Evolutionary conservation across 2,329 filamentous ascomycete genomes (phyloP).

Genomic region (Escovopsis sp.): DNA sequence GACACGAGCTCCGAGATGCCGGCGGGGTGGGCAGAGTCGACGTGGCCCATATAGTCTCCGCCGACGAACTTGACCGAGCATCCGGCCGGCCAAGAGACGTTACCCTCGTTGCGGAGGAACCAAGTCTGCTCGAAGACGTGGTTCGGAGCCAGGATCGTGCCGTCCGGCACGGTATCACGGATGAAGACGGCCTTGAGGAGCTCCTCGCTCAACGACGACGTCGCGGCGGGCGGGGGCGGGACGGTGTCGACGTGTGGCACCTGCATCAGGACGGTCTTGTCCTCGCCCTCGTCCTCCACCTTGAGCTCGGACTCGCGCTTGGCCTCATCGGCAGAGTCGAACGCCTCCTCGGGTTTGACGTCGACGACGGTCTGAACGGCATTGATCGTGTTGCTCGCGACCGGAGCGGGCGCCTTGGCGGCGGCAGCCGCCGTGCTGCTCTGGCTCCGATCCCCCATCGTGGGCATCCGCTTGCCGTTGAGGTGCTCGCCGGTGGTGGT

Average conservation of each 20-base stretch:
- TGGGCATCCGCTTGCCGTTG: conserved; percentile 45
- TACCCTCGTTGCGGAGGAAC: conserved; percentile 76
- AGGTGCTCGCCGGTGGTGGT: conserved; percentile 69
- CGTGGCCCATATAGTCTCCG: conserved; percentile 90
- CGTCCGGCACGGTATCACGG: conserved; percentile 64
- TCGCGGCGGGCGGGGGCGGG: neutral
- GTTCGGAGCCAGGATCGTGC: conserved; percentile 54
- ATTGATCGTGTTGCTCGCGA: conserved; percentile 30
- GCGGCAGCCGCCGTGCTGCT: conserved; percentile 36
- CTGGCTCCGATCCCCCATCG: conserved; percentile 49
- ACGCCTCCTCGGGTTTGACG: conserved; percentile 43
- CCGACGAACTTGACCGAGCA: conserved; percentile 85
- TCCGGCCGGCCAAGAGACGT: conserved; percentile 67
- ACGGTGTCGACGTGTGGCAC: neutral
- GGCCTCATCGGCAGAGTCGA: neutral
- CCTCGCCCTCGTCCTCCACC: conserved; percentile 7
- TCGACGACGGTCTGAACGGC: conserved; percentile 58
- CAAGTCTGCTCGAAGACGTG: conserved; percentile 78
- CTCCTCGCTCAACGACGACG: conserved; percentile 12
- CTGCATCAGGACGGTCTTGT: conserved; percentile 11
- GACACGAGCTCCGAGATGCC: conserved; percentile 60
- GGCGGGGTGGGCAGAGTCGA: conserved; percentile 67
- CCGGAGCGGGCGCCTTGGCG: conserved; percentile 16
- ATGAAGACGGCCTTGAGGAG: conserved; percentile 48
- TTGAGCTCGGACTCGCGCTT: conserved; percentile 9